Evolutionary conservation across 2,329 filamentous ascomycete species (phyloP).

Genomic region (Beauveria varroae): DNA sequence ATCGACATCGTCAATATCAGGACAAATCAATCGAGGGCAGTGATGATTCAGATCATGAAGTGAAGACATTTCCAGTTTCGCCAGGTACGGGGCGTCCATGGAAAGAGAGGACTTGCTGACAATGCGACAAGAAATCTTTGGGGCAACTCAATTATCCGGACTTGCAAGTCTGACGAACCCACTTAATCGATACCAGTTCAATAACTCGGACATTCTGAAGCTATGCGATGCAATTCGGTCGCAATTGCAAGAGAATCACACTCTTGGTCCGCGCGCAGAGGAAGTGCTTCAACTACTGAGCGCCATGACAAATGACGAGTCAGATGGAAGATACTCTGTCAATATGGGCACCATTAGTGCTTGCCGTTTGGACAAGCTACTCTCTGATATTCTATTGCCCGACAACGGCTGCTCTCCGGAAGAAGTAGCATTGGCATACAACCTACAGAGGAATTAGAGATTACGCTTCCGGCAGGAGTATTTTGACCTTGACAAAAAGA

Average conservation of each 20-base stretch:
- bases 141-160: not conserved
- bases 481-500: slow-evolving; percentile 36
- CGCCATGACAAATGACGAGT: slow-evolving; percentile 31
- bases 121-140: not conserved
- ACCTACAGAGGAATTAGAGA: slow-evolving; percentile 36
- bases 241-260: slow-evolving; percentile 25
- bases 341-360: slow-evolving; percentile 32
- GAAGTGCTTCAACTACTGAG: slow-evolving; percentile 33
- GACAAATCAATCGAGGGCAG: not conserved
- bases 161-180: slow-evolving; percentile 4
- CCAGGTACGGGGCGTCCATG: not conserved
- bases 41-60: not conserved
- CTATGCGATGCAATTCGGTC: slow-evolving; percentile 36
- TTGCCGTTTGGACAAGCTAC: slow-evolving; percentile 35
- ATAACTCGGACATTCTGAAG: slow-evolving; percentile 21
- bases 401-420: slow-evolving; percentile 20
- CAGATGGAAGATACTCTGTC: slow-evolving; percentile 24
- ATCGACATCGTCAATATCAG: not conserved
- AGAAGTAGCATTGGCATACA: slow-evolving; percentile 16
- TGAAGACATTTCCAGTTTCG: not conserved
- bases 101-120: not conserved
- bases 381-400: slow-evolving; percentile 30
- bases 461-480: slow-evolving; percentile 36
- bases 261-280: slow-evolving; percentile 25
- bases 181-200: slow-evolving; percentile 7